Evolutionary conservation across 306 rosid genomes (phyloP), one percentile per base, ranked within the genome.

Genomic region (Elaeagnus macrophylla): DNA sequence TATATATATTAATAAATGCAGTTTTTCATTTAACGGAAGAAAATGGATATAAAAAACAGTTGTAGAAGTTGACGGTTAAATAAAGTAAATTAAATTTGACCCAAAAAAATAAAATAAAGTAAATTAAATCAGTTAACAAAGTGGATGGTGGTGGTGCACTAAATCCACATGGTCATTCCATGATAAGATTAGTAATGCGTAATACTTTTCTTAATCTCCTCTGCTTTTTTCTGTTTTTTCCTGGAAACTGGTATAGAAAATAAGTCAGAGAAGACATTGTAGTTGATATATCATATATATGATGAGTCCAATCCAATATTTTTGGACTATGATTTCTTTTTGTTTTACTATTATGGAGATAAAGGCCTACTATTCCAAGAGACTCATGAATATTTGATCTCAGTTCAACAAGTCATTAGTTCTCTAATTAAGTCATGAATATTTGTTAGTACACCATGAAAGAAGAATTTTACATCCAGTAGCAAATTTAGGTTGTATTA

Each of bases 1-100:
- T 44, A 6, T 3, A 0, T 11, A 11, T 12, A 1, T 13, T 44
- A 11, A 44, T 44, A 44, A 12, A 13, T 44, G 6, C 13, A 44
- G 17, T 71, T 59, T 64, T 72, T 72, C 69, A 38, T 48, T 55
- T 19, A 56, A 59, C 50, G 32, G 48, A 32, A 35, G 7, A 64
- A 58, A 64, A 59, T 59, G 54, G 62, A 53, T 73, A 40, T 25
- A 2, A 61, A 78, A 78, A 75, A 78, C 79, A 54, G 72, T 57
- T 64, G 63, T 66, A 65, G 73, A 67, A 60, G 79, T 72, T 78
- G 60, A 48, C 72, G 18, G 79, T 72, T 71, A 40, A 37, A 46
- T 40, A 56, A 64, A 39, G 40, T 25, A 52, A 41, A 54, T 53
- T 39, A 48, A 12, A 56, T 51, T n/a, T n/a, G n/a, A n/a, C n/a